These are phyloP conservation scores for Filobasidium uniguttulatum DNA, from an alignment of 1,284 basidiomycete genomes.

Conservation along the genomic window DNA sequence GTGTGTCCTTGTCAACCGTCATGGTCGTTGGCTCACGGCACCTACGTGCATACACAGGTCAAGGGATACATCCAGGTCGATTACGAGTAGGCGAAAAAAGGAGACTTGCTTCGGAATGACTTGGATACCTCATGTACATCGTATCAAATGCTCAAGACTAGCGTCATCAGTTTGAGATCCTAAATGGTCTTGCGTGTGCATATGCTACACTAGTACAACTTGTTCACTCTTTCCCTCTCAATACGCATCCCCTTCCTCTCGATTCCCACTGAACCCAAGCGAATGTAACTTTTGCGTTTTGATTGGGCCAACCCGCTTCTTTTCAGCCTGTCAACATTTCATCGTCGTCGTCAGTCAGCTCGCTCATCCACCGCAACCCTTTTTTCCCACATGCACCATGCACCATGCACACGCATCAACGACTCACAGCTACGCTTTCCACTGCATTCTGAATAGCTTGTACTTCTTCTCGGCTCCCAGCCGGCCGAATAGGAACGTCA, in stretches of 20 bases:
- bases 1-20: not conserved
- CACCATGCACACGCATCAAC: constrained; percentile 38
- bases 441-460: constrained; percentile 44
- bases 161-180: too few species aligned
- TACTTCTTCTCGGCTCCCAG: constrained; percentile 22
- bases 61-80: constrained; percentile 47
- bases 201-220: too few species aligned
- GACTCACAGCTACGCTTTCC: constrained; percentile 57
- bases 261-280: constrained; percentile 34
- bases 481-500: constrained; percentile 61
- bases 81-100: constrained; percentile 29
- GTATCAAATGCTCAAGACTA: too few species aligned
- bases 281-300: constrained; percentile 30
- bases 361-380: not conserved
- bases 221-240: constrained; percentile 14
- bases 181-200: too few species aligned
- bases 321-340: not conserved
- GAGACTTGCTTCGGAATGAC: too few species aligned
- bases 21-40: not conserved
- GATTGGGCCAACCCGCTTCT: constrained; percentile 27
- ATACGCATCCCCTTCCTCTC: constrained; percentile 37
- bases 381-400: not conserved
- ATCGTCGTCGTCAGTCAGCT: not conserved
- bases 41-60: constrained; percentile 34
- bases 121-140: too few species aligned